Evolutionary conservation across 1,139 yeast species (phyloP).

Genomic region (Protomyces lactucae-debilis): DNA sequence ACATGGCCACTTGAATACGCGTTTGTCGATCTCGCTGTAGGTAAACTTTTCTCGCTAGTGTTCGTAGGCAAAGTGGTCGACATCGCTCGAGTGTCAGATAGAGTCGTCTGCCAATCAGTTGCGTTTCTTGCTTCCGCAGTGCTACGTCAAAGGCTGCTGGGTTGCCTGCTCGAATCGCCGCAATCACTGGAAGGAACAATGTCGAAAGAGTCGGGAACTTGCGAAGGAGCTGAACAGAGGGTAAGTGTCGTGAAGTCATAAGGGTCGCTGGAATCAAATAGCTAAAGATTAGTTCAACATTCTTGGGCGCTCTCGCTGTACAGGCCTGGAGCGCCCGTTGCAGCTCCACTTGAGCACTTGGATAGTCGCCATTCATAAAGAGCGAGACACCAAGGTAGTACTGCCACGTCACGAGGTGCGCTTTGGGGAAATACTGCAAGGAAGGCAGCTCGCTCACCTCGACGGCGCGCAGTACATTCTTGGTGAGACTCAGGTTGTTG

Average conservation of each 20-base stretch:
- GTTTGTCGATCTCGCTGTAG: slow-evolving; percentile 40
- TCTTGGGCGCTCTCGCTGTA: slow-evolving; percentile 27
- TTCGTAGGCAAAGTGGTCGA: slow-evolving; percentile 49
- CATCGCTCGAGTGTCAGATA: slow-evolving; percentile 58
- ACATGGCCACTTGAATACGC: slow-evolving; percentile 49
- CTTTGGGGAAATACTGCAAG: slow-evolving; percentile 45
- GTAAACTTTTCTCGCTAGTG: slow-evolving; percentile 46
- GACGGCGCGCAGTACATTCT: slow-evolving; percentile 70
- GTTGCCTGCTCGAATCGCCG: slow-evolving; percentile 54
- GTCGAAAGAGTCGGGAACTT: slow-evolving; percentile 45
- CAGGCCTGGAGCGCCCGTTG: slow-evolving; percentile 48
- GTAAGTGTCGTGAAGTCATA: slow-evolving; percentile 37
- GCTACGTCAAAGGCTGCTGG: slow-evolving; percentile 47
- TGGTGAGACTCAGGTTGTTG: slow-evolving; percentile 68
- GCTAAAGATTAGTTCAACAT: slow-evolving; percentile 36
- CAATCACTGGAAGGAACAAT: slow-evolving; percentile 51
- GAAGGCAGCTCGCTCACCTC: slow-evolving; percentile 56
- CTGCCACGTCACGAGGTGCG: slow-evolving; percentile 56
- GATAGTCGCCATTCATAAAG: slow-evolving; percentile 59
- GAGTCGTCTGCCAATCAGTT: slow-evolving; percentile 57
- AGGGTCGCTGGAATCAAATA: slow-evolving; percentile 42
- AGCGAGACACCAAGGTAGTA: slow-evolving; percentile 63
- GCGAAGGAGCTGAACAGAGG: slow-evolving; percentile 46
- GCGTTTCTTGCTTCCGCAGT: slow-evolving; percentile 46
- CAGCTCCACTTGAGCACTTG: slow-evolving; percentile 49